phyloP scores from a whole-genome alignment of 2,329 filamentous ascomycete genomes.

The Leptographium galeiforme region DNA sequence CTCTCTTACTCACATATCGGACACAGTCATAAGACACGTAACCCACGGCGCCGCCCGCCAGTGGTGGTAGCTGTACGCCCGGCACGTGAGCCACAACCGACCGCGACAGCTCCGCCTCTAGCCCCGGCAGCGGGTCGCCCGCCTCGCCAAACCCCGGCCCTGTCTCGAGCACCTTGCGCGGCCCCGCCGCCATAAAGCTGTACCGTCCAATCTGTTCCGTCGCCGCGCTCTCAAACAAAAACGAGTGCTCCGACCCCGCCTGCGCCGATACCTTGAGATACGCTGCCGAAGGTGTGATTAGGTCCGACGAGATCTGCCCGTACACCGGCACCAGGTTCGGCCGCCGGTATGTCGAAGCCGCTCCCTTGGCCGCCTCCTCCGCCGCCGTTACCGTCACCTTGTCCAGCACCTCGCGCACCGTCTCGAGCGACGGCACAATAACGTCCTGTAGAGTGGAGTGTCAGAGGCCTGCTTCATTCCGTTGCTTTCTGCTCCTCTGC shows the following conservation, averaged over 20 bases:
- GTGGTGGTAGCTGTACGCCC: conserved; percentile 65
- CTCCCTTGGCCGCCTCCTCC: conserved; percentile 6
- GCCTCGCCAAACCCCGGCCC: conserved; percentile 77
- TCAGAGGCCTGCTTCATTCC: too few species aligned
- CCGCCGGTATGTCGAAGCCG: conserved; percentile 5
- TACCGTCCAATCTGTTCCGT: conserved; percentile 85
- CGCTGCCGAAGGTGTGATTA: conserved; percentile 86
- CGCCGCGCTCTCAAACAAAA: conserved; percentile 90
- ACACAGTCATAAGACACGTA: conserved; percentile 98
- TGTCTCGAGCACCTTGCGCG: conserved; percentile 70
- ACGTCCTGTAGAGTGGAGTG: conserved; percentile 2
- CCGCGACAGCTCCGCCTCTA: conserved; percentile 68
- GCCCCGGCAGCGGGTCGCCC: conserved; percentile 67
- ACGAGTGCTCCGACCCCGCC: conserved; percentile 57
- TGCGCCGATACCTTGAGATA: conserved; percentile 81
- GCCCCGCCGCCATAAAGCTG: conserved; percentile 70
- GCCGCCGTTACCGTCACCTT: conserved; percentile 5
- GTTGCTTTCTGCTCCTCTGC: too few species aligned
- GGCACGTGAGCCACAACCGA: conserved; percentile 74
- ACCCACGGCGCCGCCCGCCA: conserved; percentile 86
- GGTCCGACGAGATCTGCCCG: conserved; percentile 46
- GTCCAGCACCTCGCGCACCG: conserved; percentile 11
- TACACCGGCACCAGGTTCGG: conserved; percentile 14
- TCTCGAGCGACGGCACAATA: conserved; percentile 15
- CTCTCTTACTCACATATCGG: conserved; percentile 33